Conservation (phyloP, 2,329 filamentous ascomycete genomes). For the Drechslerella coelobrocha region DNA sequence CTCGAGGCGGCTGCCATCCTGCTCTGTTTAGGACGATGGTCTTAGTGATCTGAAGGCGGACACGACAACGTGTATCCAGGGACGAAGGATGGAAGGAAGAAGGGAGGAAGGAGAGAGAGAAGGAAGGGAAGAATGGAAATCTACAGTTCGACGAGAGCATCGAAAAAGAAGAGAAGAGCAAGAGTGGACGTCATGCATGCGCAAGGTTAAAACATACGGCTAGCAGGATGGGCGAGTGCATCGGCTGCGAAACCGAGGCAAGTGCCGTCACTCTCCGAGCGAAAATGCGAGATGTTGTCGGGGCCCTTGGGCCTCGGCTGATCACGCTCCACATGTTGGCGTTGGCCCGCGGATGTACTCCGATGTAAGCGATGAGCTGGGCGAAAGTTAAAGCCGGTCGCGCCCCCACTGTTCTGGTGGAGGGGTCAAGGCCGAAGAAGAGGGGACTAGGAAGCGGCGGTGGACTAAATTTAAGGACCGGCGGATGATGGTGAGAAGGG, state of each 20-base stretch:
- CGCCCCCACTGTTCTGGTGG: too few species aligned
- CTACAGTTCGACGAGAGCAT: too few species aligned
- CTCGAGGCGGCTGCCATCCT: conserved; percentile 43
- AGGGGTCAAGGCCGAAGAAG: background rate
- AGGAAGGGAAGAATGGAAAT: conserved; percentile 8
- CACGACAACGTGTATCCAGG: conserved; percentile 2
- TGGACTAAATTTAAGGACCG: too few species aligned
- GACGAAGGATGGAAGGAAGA: background rate
- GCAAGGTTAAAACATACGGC: conserved; percentile 30
- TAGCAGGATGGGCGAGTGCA: conserved; percentile 36
- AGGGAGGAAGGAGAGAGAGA: conserved; percentile 7
- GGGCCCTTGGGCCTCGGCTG: conserved; percentile 50
- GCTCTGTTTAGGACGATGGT: conserved; percentile 39
- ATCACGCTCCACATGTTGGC: conserved; percentile 52
- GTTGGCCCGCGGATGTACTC: conserved; percentile 35
- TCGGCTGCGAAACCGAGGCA: conserved; percentile 47
- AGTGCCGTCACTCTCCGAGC: conserved; percentile 47
- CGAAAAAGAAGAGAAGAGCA: conserved; percentile 10
- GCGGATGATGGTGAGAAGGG: too few species aligned
- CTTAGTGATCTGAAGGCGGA: conserved; percentile 20
- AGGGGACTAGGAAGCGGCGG: conserved; percentile 7
- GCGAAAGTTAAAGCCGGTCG: conserved; percentile 35
- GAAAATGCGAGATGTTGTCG: conserved; percentile 39
- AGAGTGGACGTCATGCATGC: conserved; percentile 16
- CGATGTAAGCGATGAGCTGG: conserved; percentile 32